Evolutionary conservation across 31 red algal genomes (phyloP).

Genomic region (Asparagopsis taxiformis): DNA sequence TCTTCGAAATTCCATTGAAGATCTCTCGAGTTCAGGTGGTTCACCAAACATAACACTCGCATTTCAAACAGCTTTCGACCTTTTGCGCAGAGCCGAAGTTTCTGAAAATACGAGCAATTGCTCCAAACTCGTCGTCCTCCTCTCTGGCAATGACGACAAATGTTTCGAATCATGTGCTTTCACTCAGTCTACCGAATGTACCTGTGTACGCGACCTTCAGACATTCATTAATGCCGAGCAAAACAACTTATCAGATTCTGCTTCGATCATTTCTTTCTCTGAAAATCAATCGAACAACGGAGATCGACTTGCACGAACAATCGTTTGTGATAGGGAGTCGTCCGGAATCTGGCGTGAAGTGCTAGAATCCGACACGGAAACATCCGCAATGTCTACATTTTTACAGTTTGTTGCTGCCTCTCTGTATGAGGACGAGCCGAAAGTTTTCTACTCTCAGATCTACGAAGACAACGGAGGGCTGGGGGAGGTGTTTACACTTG

Average conservation of each 20-base stretch:
- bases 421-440: slow-evolving; percentile 3
- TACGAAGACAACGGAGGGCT: slow-evolving; percentile 16
- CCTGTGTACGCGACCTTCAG: not conserved
- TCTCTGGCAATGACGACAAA: slow-evolving; percentile 5
- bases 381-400: slow-evolving; percentile 10
- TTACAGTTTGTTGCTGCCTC: slow-evolving; percentile 18
- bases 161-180: slow-evolving; percentile 12
- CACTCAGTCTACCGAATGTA: not conserved
- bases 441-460: slow-evolving; percentile 10
- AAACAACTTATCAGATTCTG: not conserved
- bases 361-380: not conserved
- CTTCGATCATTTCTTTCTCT: slow-evolving; percentile 23
- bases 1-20: not conserved
- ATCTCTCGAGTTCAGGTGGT: slow-evolving; percentile 5
- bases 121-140: slow-evolving; percentile 29
- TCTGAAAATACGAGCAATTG: slow-evolving; percentile 4
- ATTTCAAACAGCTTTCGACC: slow-evolving; percentile 15
- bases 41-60: slow-evolving; percentile 6
- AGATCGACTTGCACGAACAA: slow-evolving; percentile 9
- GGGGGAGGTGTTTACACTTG: slow-evolving; percentile 33
- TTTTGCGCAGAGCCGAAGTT: slow-evolving; percentile 2
- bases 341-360: slow-evolving; percentile 19
- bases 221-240: not conserved
- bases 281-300: slow-evolving; percentile 22
- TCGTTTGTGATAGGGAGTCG: slow-evolving; percentile 9